phyloP scores from a whole-genome alignment of 2,329 filamentous ascomycete species.

The Hypoxylon sp. region DNA sequence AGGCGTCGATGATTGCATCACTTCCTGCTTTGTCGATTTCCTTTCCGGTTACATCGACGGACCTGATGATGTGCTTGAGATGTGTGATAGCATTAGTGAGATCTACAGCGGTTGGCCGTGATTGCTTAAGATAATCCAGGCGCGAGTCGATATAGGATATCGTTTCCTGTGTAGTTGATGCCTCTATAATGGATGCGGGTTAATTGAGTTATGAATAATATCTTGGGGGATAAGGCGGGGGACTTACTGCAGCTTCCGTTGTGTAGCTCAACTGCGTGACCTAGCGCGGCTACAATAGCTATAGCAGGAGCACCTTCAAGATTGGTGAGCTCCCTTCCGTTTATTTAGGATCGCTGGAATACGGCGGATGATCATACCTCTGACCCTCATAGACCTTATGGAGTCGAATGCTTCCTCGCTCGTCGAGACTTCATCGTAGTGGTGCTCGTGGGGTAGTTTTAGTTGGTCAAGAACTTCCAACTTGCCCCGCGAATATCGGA shows the following conservation, averaged over 20 bases:
- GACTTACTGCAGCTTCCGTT: constrained; percentile 65
- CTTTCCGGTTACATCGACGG: constrained; percentile 59
- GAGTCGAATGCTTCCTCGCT: constrained; percentile 85
- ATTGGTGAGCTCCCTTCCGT: constrained; percentile 8
- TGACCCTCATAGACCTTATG: constrained; percentile 83
- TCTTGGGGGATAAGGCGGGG: constrained; percentile 19
- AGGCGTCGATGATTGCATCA: constrained; percentile 74
- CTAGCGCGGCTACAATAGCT: constrained; percentile 94
- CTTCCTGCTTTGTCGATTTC: constrained; percentile 60
- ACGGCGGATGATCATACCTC: constrained; percentile 61
- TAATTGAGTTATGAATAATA: background rate
- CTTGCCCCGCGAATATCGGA: constrained; percentile 80
- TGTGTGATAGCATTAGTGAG: constrained; percentile 90
- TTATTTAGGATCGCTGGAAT: background rate
- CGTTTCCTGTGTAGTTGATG: constrained; percentile 67
- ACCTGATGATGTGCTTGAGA: constrained; percentile 75
- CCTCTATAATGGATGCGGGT: constrained; percentile 47
- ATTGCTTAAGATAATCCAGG: constrained; percentile 88
- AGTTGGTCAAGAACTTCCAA: constrained; percentile 87
- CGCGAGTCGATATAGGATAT: constrained; percentile 81
- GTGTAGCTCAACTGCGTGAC: constrained; percentile 86
- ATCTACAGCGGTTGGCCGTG: constrained; percentile 94
- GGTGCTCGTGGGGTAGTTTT: constrained; percentile 83
- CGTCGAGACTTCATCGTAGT: constrained; percentile 80
- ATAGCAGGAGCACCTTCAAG: constrained; percentile 86